These are phyloP conservation scores for Phytophthora ohioensis DNA, from an alignment of 352 stramenopile species.

Conservation along the genomic window DNA sequence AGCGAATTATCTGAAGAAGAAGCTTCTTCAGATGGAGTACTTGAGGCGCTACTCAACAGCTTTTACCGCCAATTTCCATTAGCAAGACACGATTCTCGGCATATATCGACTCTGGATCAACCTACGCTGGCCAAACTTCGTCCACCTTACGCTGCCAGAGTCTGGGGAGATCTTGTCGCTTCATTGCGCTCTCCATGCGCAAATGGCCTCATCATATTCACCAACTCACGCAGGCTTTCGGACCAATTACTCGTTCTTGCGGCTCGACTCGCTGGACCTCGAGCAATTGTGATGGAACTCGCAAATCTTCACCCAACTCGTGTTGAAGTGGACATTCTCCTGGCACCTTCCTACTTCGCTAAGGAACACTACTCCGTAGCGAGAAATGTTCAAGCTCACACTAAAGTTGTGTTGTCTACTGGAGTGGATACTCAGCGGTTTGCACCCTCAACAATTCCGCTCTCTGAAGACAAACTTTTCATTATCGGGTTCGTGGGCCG, in stretches of 20 bases:
- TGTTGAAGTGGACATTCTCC: slow-evolving; percentile 53
- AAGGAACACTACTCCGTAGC: slow-evolving; percentile 52
- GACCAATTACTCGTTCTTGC: slow-evolving; percentile 49
- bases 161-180: slow-evolving; percentile 41
- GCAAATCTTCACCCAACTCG: slow-evolving; percentile 52
- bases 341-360: slow-evolving; percentile 66
- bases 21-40: slow-evolving; percentile 9
- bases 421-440: slow-evolving; percentile 55
- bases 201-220: slow-evolving; percentile 55
- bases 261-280: slow-evolving; percentile 45
- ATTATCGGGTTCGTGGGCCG: slow-evolving; percentile 60
- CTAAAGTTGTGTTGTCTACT: slow-evolving; percentile 49
- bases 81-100: slow-evolving; percentile 20
- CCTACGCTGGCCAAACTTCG: slow-evolving; percentile 27
- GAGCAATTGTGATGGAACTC: slow-evolving; percentile 60
- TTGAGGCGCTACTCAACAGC: slow-evolving; percentile 19
- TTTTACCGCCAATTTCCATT: slow-evolving; percentile 39
- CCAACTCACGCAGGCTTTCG: slow-evolving; percentile 46
- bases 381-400: slow-evolving; percentile 27
- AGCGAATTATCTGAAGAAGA: slow-evolving; percentile 21
- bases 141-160: slow-evolving; percentile 31
- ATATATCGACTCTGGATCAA: slow-evolving; percentile 23
- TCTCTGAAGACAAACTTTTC: slow-evolving; percentile 28
- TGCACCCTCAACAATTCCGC: slow-evolving; percentile 20
- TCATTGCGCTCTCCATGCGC: slow-evolving; percentile 40